Evolutionary conservation across 306 rosid genomes (phyloP), one percentile per base, ranked within the genome.

Genomic region (Hippophae rhamnoides): DNA sequence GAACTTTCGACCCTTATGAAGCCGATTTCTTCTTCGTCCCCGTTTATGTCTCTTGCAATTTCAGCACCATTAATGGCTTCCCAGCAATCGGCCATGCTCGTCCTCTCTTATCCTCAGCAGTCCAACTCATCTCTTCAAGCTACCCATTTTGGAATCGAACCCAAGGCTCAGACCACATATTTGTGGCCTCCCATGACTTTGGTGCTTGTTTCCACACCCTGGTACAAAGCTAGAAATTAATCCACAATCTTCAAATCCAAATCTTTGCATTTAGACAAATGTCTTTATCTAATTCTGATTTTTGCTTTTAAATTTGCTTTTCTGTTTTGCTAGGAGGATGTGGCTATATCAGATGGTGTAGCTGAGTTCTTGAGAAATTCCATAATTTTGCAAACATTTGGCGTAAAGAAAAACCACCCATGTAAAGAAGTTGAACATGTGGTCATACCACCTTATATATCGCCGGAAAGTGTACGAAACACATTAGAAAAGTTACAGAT

Each of bases 51-150:
- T 82, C 97, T 11, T 90, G 97, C 83, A 90, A 86, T 64, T 90
- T 90, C 82, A 90, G 90, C 86, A 67, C 83, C 68, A 57, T 84
- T 5, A 82, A 84, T 53, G 95, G 99, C 41, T 93, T 93, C 80
- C 99, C 95, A 0, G 95, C 97, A 38, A 86, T 88, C 11, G 97
- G 95, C 46, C 97, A 93, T 72, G 99, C 99, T 1, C 93, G 99
- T 8, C 45, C 78, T 0, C 86, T 93, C 6, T 55, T 93, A 8
- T 44, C 84, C 44, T 88, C 95, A 10, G 94, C 95, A 1, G 72
- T 93, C 2, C 44, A 58, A 1, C 74, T 75, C 65, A 52, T 88
- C 76, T 77, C 88, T 8, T 27, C 74, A 0, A 80, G 72, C 0
- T 80, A 78, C 67, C 78, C 69, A 0, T 93, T 88, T 41, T 93